phyloP scores from a whole-genome alignment of 139 green algal genomes.

The Picochlorum sp. region DNA sequence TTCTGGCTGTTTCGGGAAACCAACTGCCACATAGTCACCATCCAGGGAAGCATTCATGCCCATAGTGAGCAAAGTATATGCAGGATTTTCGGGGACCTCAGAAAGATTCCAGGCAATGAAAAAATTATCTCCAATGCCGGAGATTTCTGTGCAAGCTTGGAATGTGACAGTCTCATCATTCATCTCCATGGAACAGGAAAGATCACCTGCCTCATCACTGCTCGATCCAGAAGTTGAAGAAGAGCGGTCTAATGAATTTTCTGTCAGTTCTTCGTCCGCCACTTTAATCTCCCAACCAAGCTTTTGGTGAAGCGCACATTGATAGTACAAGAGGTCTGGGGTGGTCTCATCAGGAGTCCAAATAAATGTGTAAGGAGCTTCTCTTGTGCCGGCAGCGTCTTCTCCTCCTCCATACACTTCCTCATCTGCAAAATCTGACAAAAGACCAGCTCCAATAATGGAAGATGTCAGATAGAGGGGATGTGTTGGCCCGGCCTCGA shows the following conservation, averaged over 20 bases:
- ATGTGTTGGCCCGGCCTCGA: slow-evolving; percentile 7
- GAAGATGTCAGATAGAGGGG: slow-evolving; percentile 10
- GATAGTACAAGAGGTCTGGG: slow-evolving; percentile 11
- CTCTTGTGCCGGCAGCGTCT: neutral
- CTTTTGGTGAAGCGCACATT: slow-evolving; percentile 16
- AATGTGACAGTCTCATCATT: neutral
- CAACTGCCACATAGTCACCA: slow-evolving; percentile 21
- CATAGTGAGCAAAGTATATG: neutral
- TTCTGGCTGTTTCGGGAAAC: slow-evolving; percentile 17
- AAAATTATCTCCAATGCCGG: neutral
- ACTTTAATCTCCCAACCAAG: slow-evolving; percentile 4
- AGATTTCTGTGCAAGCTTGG: neutral
- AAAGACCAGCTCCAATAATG: slow-evolving; percentile 5
- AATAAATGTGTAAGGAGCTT: neutral
- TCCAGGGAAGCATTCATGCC: neutral
- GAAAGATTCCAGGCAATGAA: neutral
- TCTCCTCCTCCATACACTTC: slow-evolving; percentile 1
- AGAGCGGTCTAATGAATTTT: no score
- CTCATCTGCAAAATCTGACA: neutral
- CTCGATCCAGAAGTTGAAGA: no score
- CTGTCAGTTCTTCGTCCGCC: neutral
- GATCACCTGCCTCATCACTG: neutral
- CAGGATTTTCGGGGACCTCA: no score
- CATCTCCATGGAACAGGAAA: neutral
- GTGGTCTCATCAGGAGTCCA: slow-evolving; percentile 14